Percentiles rank a stretch among this genome's conserved stretches.
Conservation (phyloP, 202 grass and related monocot species). For the Carex sylvatica region DNA sequence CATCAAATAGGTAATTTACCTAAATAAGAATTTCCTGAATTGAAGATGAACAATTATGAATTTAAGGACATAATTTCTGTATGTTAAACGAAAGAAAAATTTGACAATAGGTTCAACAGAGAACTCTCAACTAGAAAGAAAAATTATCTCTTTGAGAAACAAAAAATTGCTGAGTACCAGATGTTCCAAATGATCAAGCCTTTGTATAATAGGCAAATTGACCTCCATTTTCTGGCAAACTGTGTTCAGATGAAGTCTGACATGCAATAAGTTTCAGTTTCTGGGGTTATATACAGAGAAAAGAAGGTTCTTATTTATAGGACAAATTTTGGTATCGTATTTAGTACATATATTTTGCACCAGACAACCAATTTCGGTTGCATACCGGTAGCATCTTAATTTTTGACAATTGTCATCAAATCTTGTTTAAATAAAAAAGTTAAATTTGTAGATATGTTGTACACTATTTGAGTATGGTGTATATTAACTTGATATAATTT, state of each 20-base stretch:
- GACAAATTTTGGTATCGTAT: neutral
- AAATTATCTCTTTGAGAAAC: neutral
- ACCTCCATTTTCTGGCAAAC: slow-evolving; percentile 24
- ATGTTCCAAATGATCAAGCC: slow-evolving; percentile 26
- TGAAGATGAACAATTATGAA: neutral
- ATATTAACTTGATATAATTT: neutral
- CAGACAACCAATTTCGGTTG: neutral
- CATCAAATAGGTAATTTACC: no score
- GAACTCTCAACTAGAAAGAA: neutral
- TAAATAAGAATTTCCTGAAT: neutral
- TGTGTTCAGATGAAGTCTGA: neutral
- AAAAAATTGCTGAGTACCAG: slow-evolving; percentile 11
- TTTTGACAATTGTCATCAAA: no score
- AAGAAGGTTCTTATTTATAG: neutral
- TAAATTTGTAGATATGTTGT: no score
- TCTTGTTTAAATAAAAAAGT: no score
- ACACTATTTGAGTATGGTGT: no score
- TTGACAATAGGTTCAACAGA: neutral
- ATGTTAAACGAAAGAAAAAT: no score
- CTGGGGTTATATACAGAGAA: neutral
- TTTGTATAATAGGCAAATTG: slow-evolving; percentile 14
- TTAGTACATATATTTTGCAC: neutral
- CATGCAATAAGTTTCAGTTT: neutral
- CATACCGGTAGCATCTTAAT: neutral
- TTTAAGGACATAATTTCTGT: no score